Evolutionary conservation across 129 eudicot species (phyloP), one percentile per base, ranked within the genome.

Genomic region (Tanacetum coccineum): DNA sequence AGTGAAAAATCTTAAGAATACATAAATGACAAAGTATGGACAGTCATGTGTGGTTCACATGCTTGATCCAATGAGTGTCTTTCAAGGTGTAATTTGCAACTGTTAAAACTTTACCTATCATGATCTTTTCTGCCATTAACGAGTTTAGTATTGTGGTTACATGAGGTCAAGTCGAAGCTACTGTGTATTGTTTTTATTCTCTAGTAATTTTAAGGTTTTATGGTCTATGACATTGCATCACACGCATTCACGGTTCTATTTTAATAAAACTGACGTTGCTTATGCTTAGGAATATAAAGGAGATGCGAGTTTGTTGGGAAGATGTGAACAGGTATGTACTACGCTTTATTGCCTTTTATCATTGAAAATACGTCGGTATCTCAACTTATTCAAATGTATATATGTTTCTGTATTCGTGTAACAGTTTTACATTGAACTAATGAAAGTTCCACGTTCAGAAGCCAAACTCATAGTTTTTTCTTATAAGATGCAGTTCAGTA

Each of bases 381-480:
- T 5, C 17, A 49, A 48, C 8, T 70, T 9, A 46, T 6, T n/a
- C 67, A 55, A 26, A 15, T 64, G 57, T 58, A 49, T 36, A 58
- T 58, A 64, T 36, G 40, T 49, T 46, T 74, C 25, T 13, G 39
- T 65, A 63, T 59, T 60, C 71, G 60, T 20, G 71, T 32, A 54
- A 66, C 85, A 90, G 97, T 90, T 87, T 78, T 87, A 87, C 79
- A 53, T 82, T 73, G 97, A 87, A 81, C 66, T 90, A 71, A 90
- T 87, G 95, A 87, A 74, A 80, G 89, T 90, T 59, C 97, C 97
- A 22, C 86, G 97, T 56, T 80, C 82, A 70, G 97, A 90, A 72
- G 80, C 87, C 42, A 90, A 90, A 81, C 86, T 90, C 70, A 80
- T 86, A 80, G 95, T 83, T 64, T 87, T 87, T 65, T 87, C 97